Evolutionary conservation across 2,329 filamentous ascomycete species (phyloP).

Genomic region (Colletotrichum viniferum): DNA sequence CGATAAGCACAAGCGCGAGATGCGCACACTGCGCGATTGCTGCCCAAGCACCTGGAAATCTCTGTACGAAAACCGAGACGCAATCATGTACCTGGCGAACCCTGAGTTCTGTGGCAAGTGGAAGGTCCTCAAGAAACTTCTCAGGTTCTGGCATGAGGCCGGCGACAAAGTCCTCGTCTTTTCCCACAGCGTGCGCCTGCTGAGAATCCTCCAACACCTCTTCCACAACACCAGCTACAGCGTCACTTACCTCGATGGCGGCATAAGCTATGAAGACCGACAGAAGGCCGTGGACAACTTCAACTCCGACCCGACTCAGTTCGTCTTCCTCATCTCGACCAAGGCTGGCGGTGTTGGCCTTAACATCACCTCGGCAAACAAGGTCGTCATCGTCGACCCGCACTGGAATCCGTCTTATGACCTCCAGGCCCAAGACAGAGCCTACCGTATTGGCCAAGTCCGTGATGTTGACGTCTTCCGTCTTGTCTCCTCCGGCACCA

Average conservation of each 20-base stretch:
- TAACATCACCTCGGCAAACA: slow-evolving; percentile 97
- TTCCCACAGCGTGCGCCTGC: slow-evolving; percentile 84
- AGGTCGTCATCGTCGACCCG: slow-evolving; percentile 95
- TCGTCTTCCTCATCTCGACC: slow-evolving; percentile 95
- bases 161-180: slow-evolving; percentile 97
- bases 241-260: slow-evolving; percentile 88
- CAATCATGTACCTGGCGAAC: slow-evolving; percentile 80
- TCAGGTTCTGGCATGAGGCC: slow-evolving; percentile 87
- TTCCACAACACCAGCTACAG: slow-evolving; percentile 91
- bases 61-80: slow-evolving; percentile 77
- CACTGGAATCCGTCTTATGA: slow-evolving; percentile 98
- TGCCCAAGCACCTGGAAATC: slow-evolving; percentile 77
- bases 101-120: slow-evolving; percentile 96
- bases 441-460: slow-evolving; percentile 92
- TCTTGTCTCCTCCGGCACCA: slow-evolving; percentile 86
- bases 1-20: slow-evolving; percentile 79
- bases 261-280: slow-evolving; percentile 82
- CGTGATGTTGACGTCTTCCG: slow-evolving; percentile 96
- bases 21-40: slow-evolving; percentile 74
- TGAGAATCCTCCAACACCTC: slow-evolving; percentile 83
- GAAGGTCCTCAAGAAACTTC: slow-evolving; percentile 85
- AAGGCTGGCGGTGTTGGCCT: slow-evolving; percentile 91
- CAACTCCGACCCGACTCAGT: slow-evolving; percentile 85
- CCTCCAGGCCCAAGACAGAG: slow-evolving; percentile 92
- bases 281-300: slow-evolving; percentile 86